These are phyloP conservation scores for Colletotrichum cereale DNA, from an alignment of 2,329 filamentous ascomycete species.

Conservation along the genomic window DNA sequence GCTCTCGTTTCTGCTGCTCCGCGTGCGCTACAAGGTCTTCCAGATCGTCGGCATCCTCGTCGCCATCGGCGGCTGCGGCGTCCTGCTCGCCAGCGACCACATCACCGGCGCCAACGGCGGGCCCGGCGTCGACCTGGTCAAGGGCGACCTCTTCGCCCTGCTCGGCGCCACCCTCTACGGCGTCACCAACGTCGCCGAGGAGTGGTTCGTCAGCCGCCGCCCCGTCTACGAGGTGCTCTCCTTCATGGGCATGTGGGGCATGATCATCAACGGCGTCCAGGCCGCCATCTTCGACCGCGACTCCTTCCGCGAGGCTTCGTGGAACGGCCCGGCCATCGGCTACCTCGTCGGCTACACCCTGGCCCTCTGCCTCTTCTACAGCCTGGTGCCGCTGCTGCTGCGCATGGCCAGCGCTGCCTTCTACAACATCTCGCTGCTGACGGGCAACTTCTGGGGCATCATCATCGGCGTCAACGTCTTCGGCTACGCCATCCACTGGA, in stretches of 20 bases:
- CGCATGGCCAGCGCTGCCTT: constrained; percentile 93
- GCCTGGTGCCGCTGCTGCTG: constrained; percentile 86
- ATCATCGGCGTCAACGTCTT: constrained; percentile 93
- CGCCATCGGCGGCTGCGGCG: constrained; percentile 90
- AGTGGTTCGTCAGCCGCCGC: constrained; percentile 89
- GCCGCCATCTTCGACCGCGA: constrained; percentile 90
- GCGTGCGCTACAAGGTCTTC: constrained; percentile 88
- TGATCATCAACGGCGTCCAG: constrained; percentile 91
- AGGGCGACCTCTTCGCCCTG: constrained; percentile 93
- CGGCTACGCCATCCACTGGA: constrained; percentile 81
- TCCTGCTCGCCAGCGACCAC: constrained; percentile 89
- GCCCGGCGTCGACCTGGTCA: constrained; percentile 78
- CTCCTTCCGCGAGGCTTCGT: constrained; percentile 74
- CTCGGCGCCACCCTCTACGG: constrained; percentile 93
- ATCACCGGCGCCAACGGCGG: constrained; percentile 81
- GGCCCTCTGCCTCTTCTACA: constrained; percentile 87
- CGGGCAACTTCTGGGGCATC: constrained; percentile 97
- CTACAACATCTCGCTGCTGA: constrained; percentile 95
- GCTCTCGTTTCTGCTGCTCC: constrained; percentile 84
- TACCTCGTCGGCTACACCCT: constrained; percentile 94
- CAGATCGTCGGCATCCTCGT: constrained; percentile 90
- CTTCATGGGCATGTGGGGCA: constrained; percentile 88
- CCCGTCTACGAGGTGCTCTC: constrained; percentile 94
- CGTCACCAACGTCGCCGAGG: constrained; percentile 89
- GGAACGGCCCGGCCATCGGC: constrained; percentile 77